Percentiles rank a stretch among this genome's conserved stretches.
Evolutionary conservation across 306 rosid genomes (phyloP).

Genomic region (Pyrus betulifolia): DNA sequence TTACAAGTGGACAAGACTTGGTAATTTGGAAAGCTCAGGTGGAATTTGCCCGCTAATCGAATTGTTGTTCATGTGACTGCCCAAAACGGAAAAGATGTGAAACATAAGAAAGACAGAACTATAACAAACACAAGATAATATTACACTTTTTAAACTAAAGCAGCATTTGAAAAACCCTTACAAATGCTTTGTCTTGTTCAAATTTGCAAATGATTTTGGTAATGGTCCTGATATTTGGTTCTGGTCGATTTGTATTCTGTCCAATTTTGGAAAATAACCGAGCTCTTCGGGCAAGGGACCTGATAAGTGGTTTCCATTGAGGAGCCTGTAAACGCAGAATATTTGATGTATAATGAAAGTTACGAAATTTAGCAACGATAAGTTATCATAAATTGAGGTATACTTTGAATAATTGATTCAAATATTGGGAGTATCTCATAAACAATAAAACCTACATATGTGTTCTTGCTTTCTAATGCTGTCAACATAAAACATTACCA

Average conservation of each 20-base stretch:
- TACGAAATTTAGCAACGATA: neutral
- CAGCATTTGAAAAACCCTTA: constrained; percentile 40
- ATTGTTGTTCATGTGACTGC: constrained; percentile 98
- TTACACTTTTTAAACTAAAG: neutral
- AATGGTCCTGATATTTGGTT: constrained; percentile 66
- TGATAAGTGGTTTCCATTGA: constrained; percentile 69
- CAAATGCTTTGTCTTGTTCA: constrained; percentile 61
- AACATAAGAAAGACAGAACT: neutral
- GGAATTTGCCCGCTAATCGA: constrained; percentile 87
- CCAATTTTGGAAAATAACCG: constrained; percentile 61
- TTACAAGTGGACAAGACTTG: constrained; percentile 71
- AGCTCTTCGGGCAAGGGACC: constrained; percentile 81
- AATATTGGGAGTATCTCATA: neutral
- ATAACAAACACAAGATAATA: neutral
- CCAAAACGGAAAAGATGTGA: constrained; percentile 17
- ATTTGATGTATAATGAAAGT: neutral
- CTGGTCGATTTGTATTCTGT: constrained; percentile 67
- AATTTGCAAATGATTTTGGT: constrained; percentile 66
- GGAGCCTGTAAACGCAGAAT: constrained; percentile 43
- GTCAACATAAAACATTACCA: neutral
- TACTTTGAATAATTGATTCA: neutral
- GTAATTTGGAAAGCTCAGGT: constrained; percentile 49
- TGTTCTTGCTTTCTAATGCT: too few species aligned
- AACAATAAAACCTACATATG: neutral
- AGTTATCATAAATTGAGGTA: neutral